phyloP scores from a whole-genome alignment of 2,329 filamentous ascomycete species.

The Colletotrichum truncatum region DNA sequence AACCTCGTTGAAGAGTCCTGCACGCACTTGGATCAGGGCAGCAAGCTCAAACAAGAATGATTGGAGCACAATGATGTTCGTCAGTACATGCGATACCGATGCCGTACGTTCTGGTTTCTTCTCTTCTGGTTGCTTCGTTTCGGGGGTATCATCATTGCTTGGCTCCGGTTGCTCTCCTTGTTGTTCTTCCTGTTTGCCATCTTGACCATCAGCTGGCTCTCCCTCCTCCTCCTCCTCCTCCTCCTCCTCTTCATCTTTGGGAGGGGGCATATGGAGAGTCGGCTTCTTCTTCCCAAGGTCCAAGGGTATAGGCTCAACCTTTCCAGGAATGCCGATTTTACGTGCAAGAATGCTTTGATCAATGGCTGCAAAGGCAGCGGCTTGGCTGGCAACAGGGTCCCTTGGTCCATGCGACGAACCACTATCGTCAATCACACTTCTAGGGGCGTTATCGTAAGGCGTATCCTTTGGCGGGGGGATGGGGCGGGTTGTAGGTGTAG shows the following conservation, averaged over 20 bases:
- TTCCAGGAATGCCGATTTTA: conserved; percentile 59
- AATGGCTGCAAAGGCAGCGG: conserved; percentile 69
- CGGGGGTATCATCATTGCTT: conserved; percentile 32
- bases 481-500: conserved; percentile 45
- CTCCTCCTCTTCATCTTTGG: conserved; percentile 35
- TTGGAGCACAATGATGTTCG: conserved; percentile 82
- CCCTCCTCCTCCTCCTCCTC: conserved; percentile 39
- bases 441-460: conserved; percentile 47
- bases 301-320: conserved; percentile 58
- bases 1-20: conserved; percentile 80
- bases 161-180: conserved; percentile 30
- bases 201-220: no score
- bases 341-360: conserved; percentile 69
- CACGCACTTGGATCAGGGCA: conserved; percentile 78
- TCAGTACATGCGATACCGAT: conserved; percentile 81
- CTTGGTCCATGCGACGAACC: conserved; percentile 16
- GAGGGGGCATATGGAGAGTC: conserved; percentile 30
- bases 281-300: conserved; percentile 46
- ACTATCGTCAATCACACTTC: conserved; percentile 37
- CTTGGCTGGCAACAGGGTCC: conserved; percentile 56
- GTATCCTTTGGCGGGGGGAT: conserved; percentile 54
- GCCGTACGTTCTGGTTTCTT: conserved; percentile 52
- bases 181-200: conserved; percentile 31
- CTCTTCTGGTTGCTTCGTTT: conserved; percentile 37
- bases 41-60: conserved; percentile 83